These are phyloP conservation scores for Aspergillus pseudoviridinutans DNA, from an alignment of 2,329 filamentous ascomycete genomes.

Conservation along the genomic window DNA sequence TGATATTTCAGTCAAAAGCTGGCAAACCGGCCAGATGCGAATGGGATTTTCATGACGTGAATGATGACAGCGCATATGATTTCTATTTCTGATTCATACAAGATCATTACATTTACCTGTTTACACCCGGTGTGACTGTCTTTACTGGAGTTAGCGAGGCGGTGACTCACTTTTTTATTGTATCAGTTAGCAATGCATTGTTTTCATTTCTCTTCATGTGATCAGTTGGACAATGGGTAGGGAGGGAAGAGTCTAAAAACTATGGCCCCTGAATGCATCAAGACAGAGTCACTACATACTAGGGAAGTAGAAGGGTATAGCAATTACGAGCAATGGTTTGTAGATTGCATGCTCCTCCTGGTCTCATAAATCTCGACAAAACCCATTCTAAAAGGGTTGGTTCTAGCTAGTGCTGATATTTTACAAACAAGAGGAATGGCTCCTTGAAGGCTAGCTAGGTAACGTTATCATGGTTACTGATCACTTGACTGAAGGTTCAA, in stretches of 20 bases:
- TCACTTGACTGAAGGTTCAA: not conserved
- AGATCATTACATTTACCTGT: slow-evolving; percentile 4
- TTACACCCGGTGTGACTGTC: not conserved
- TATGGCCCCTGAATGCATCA: not conserved
- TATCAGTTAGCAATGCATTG: not conserved
- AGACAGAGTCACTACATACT: not conserved
- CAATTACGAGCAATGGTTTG: not conserved
- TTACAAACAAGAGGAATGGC: too few species aligned
- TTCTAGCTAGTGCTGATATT: too few species aligned
- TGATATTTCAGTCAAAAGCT: not conserved
- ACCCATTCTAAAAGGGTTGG: too few species aligned
- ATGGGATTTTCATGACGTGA: slow-evolving; percentile 21
- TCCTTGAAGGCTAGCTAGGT: not conserved
- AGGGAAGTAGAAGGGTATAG: not conserved
- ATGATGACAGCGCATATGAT: slow-evolving; percentile 13
- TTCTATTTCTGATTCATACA: slow-evolving; percentile 8
- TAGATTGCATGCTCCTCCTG: too few species aligned
- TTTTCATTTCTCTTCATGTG: not conserved
- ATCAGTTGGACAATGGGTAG: not conserved
- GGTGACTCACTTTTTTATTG: not conserved
- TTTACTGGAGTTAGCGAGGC: not conserved
- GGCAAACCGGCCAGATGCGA: not conserved
- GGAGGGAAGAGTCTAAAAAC: not conserved
- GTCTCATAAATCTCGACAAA: too few species aligned
- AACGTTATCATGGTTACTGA: not conserved